Base-by-base conservation (phyloP, 2,329 filamentous ascomycete genomes). In the Kalaharituber pfeilii region DNA sequence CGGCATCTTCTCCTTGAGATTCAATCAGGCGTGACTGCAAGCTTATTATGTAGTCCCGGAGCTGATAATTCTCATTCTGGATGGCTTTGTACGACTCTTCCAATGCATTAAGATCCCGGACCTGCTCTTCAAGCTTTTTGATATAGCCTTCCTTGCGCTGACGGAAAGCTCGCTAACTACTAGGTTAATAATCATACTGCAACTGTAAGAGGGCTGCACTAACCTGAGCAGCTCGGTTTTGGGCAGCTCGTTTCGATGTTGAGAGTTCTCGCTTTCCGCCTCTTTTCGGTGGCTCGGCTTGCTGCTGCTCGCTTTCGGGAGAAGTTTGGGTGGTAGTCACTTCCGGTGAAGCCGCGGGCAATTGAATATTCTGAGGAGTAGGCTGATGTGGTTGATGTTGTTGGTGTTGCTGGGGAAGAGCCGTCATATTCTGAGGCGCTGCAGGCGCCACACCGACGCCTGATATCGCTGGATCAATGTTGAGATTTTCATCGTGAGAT, bases 101-200 rank as follows among this genome's bases (percentile, higher is more conserved):
- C 69, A 94, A 78, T 18, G 79, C 75, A 62, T 79, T 76, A 61
- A 80, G 84, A 27, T 91, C 85, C 64, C 86, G 81, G 51, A 95
- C 86, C 67, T 96, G 86, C 66, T 91, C 84, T 69, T 98, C 91
- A 5, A 98, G 77, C 68, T 94, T 93, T 73, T 94, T 94, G 69
- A 98, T 98, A 68, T 98, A 95, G 47, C 86, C 85, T 70, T 98
- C 91, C 68, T 98, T 98, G 59, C 91, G 84, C 71, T 96, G 88
- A 42, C 91, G 85, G 70, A 98, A 98, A 42, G 91, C 91, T 67
- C 91, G 80, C 89, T 98, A 64, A 60, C 58, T 59, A 64, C n/a
- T n/a, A n/a, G n/a, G 45, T 25, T 27, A 27, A 24, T 24, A 27
- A 49, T n/a, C 45, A 22, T 55, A n/a, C n/a, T n/a, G n/a, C n/a